A percentile compares a stretch with the other conserved stretches of the same genome.
Evolutionary conservation across 305 asterid species (phyloP).

Genomic region (Vinca major): DNA sequence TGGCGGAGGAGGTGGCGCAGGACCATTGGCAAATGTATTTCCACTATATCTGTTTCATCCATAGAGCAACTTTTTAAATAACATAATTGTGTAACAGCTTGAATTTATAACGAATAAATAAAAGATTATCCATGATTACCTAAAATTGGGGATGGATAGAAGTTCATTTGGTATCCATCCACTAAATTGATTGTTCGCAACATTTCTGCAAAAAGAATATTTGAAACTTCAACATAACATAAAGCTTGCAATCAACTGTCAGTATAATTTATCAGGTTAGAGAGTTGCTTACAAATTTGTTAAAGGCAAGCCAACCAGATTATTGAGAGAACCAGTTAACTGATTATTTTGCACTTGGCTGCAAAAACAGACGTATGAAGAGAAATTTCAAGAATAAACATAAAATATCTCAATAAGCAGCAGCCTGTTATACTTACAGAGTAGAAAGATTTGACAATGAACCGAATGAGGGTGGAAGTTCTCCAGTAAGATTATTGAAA

Average conservation of each 20-base stretch:
- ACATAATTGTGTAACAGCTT: background rate
- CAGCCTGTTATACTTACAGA: constrained; percentile 52
- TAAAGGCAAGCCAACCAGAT: constrained; percentile 66
- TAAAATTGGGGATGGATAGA: constrained; percentile 54
- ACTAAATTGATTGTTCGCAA: constrained; percentile 72
- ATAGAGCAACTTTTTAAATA: constrained; percentile 13
- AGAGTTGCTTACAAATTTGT: constrained; percentile 57
- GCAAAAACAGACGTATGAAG: constrained; percentile 26
- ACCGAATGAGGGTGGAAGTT: constrained; percentile 66
- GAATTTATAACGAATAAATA: background rate
- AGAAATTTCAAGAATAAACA: constrained; percentile 18
- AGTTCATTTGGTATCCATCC: constrained; percentile 93
- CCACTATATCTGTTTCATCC: constrained; percentile 61
- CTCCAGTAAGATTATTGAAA: constrained; percentile 73
- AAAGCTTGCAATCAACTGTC: background rate
- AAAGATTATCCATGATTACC: constrained; percentile 41
- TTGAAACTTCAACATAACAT: constrained; percentile 10
- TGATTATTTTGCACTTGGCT: constrained; percentile 72
- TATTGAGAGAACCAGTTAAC: constrained; percentile 66
- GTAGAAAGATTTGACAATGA: constrained; percentile 68
- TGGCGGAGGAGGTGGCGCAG: constrained; percentile 94
- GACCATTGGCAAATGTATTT: constrained; percentile 68
- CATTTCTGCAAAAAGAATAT: constrained; percentile 52
- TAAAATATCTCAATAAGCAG: constrained; percentile 9
- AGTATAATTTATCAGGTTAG: background rate